Percentiles rank a stretch among this genome's conserved stretches.
Evolutionary conservation across 2,329 filamentous ascomycete species (phyloP).

Genomic region (Apiospora sp.): DNA sequence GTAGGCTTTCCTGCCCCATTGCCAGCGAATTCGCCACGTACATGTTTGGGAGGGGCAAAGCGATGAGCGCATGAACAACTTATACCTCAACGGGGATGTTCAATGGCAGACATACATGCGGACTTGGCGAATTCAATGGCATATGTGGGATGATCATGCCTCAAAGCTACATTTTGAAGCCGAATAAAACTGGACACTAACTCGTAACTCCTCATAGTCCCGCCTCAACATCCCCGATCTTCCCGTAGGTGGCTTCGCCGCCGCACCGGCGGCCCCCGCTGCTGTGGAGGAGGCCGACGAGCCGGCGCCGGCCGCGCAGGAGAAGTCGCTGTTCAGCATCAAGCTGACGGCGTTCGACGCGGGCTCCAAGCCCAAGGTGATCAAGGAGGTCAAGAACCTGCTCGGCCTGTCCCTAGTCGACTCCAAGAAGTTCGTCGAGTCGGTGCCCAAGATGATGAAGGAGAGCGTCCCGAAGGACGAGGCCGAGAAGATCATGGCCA

Average conservation of each 20-base stretch:
- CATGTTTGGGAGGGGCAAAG: not conserved
- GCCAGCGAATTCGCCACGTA: conserved; percentile 3
- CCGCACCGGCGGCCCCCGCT: conserved; percentile 67
- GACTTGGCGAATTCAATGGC: not conserved
- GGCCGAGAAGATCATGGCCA: conserved; percentile 96
- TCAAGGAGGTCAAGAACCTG: conserved; percentile 99
- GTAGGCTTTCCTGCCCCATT: conserved; percentile 55
- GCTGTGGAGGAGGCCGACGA: conserved; percentile 85
- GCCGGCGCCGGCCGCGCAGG: conserved; percentile 85
- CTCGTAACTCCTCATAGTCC: conserved; percentile 61
- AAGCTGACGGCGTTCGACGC: conserved; percentile 93
- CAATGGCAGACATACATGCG: not conserved
- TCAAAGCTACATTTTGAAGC: not conserved
- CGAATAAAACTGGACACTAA: conserved; percentile 1
- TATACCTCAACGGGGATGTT: not conserved
- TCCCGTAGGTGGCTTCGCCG: conserved; percentile 90
- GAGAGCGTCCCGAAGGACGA: conserved; percentile 99
- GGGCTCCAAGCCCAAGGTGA: conserved; percentile 93
- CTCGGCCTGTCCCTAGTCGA: conserved; percentile 95
- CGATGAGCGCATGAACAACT: not conserved
- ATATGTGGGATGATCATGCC: not conserved
- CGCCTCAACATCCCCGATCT: conserved; percentile 98
- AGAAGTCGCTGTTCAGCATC: conserved; percentile 96
- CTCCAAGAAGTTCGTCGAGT: conserved; percentile 99
- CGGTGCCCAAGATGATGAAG: conserved; percentile 98